Conservation (phyloP, 2,329 filamentous ascomycete genomes). For the Lachnellula suecica region DNA sequence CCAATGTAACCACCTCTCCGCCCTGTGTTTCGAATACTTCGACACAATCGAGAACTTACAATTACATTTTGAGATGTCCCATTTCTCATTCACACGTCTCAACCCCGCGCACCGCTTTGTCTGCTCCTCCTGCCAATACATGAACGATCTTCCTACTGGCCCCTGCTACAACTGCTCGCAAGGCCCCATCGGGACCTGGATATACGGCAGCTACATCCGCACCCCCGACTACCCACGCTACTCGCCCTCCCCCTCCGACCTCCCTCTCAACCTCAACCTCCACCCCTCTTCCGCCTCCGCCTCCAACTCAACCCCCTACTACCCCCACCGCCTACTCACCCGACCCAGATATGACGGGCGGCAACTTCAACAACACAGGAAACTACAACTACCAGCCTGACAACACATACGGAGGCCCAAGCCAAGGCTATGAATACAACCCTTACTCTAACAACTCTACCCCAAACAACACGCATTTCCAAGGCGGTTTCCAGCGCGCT, state of each 20-base stretch:
- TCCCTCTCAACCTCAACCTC: no score
- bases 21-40: conserved; percentile 20
- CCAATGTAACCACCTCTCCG: conserved; percentile 20
- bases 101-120: conserved; percentile 20
- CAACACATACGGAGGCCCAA: conserved; percentile 1
- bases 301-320: conserved; percentile 7
- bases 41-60: conserved; percentile 18
- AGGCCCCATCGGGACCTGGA: conserved; percentile 21
- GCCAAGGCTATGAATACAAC: neutral
- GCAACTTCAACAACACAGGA: conserved; percentile 5
- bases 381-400: conserved; percentile 4
- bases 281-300: conserved; percentile 12
- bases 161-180: conserved; percentile 17
- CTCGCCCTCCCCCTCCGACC: conserved; percentile 14
- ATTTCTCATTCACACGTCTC: conserved; percentile 29
- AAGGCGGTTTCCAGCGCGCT: neutral
- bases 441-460: neutral
- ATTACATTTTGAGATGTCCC: conserved; percentile 24
- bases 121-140: conserved; percentile 17
- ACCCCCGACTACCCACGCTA: conserved; percentile 6
- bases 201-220: conserved; percentile 27
- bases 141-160: conserved; percentile 6
- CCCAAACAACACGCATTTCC: neutral
- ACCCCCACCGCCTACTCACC: neutral
- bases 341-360: conserved; percentile 1